Percentiles rank a stretch among this genome's conserved stretches.
Conservation (phyloP, 495 filamentous ascomycete genomes). For the Friedmanniomyces endolithicus region DNA sequence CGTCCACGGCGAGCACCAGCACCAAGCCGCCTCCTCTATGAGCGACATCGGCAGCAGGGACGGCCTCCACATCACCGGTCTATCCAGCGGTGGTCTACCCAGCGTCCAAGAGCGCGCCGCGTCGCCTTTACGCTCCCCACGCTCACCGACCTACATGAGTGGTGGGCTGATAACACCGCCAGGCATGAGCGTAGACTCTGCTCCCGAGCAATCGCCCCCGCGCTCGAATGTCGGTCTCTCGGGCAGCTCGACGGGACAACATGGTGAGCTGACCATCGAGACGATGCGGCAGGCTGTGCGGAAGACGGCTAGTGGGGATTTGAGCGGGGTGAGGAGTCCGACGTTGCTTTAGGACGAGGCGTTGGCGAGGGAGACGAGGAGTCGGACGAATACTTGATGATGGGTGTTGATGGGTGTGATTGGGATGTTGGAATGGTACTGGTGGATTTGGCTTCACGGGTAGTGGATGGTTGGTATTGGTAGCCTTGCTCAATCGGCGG, state of each 20-base stretch:
- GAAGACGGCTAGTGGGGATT: conserved; percentile 69
- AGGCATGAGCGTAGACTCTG: not conserved
- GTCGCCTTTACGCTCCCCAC: conserved; percentile 24
- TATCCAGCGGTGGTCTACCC: conserved; percentile 41
- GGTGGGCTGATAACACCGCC: conserved; percentile 8
- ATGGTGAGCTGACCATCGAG: conserved; percentile 69
- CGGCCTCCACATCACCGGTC: conserved; percentile 43
- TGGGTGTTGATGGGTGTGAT: too few species aligned
- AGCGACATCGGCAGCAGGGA: conserved; percentile 43
- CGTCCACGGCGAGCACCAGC: conserved; percentile 68
- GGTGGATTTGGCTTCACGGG: not conserved
- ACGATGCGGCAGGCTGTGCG: conserved; percentile 81
- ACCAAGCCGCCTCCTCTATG: conserved; percentile 18
- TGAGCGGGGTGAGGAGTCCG: conserved; percentile 27
- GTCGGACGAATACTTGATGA: conserved; percentile 16
- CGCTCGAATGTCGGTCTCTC: conserved; percentile 30
- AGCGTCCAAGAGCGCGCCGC: conserved; percentile 52
- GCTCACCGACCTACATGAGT: not conserved
- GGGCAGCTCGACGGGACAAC: conserved; percentile 25
- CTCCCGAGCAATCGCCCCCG: conserved; percentile 4
- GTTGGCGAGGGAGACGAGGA: not conserved
- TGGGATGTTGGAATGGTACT: not conserved
- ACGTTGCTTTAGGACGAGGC: not conserved
- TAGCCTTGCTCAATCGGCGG: conserved; percentile 3
- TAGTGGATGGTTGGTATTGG: not conserved